Evolutionary conservation across 306 rosid genomes (phyloP), one percentile per base, ranked within the genome.

Genomic region (Astragalus membranaceus): DNA sequence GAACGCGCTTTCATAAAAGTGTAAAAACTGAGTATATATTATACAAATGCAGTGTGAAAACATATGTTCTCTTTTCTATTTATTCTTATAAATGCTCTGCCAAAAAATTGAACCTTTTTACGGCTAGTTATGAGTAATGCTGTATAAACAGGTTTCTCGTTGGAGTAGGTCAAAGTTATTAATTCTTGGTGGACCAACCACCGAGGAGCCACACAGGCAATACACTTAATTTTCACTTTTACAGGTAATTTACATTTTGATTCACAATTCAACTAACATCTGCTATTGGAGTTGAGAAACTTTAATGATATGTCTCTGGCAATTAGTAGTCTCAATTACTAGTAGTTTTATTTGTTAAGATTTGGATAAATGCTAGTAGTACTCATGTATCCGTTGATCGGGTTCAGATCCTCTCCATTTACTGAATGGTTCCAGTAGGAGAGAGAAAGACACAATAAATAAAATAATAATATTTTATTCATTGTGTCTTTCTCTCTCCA

Each of bases 121-220:
- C 10, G 53, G 57, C 63, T 29, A 69, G 51, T 74, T 52, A 79
- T 79, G 67, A 67, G 12, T 20, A 23, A 33, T 70, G 62, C 55
- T 43, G 76, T 10, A 67, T 17, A 12, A 74, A 65, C 77, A 70
- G 74, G 60, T 15, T 47, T 75, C 10, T 57, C 64, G 84, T 56
- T 70, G 84, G 78, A 70, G 84, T 80, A 75, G 84, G 84, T 79
- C 57, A 69, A 44, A 61, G 48, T 35, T 54, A 75, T 68, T 68
- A 79, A 74, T 74, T 44, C 14, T 7, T 0, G 16, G 63, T 44
- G 79, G 54, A 68, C 76, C 76, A 53, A 70, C 47, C 58, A 60
- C 11, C 39, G 1, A 36, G 13, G 20, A 46, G 69, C 44, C 10
- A 58, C 61, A 17, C 43, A 32, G 32, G 6, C 55, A 12, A 10